phyloP scores from a whole-genome alignment of 768 basidiomycete genomes.

The Russula foetens region DNA sequence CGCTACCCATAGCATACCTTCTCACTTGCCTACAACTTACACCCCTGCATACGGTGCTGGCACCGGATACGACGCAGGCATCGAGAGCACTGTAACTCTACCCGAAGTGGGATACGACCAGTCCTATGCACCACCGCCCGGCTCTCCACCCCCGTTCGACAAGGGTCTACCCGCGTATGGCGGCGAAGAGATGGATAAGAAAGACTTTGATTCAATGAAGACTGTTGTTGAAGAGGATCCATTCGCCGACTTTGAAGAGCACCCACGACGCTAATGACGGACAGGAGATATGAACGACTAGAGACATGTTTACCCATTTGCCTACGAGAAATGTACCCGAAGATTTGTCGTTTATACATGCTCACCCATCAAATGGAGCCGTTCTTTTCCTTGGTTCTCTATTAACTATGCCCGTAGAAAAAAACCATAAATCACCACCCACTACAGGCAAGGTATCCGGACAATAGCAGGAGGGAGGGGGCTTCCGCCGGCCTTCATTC shows the following conservation, averaged over 20 bases:
- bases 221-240: constrained; percentile 37
- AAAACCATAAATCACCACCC: neutral
- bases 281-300: neutral
- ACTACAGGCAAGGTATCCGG: neutral
- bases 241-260: constrained; percentile 43
- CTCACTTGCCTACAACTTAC: constrained; percentile 30
- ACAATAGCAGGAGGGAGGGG: neutral
- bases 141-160: constrained; percentile 37
- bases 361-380: neutral
- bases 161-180: constrained; percentile 37
- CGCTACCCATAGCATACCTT: constrained; percentile 38
- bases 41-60: constrained; percentile 24
- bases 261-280: neutral
- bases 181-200: constrained; percentile 23
- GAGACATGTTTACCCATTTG: neutral
- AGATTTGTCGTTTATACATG: neutral
- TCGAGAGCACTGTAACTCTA: constrained; percentile 13
- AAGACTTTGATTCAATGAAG: constrained; percentile 24
- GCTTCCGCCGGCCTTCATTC: neutral
- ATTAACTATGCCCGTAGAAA: neutral
- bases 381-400: neutral
- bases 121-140: constrained; percentile 41
- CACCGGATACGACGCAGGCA: constrained; percentile 18
- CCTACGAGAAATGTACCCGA: neutral
- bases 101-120: constrained; percentile 19